phyloP scores from a whole-genome alignment of 805 yeast genomes.

The Ogataea salicorniae region DNA sequence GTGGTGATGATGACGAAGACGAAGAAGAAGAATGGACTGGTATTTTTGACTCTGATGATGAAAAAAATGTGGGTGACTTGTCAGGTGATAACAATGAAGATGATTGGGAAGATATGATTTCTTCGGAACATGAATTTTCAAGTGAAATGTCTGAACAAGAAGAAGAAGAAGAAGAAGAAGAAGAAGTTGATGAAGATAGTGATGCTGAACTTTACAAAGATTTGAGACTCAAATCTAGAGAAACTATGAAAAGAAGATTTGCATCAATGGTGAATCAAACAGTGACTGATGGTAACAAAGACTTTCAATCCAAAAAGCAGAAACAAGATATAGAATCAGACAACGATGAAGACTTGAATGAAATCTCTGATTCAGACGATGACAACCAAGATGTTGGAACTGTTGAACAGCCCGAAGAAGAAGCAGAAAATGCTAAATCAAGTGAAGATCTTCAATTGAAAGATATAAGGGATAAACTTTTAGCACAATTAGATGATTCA shows the following conservation, averaged over 20 bases:
- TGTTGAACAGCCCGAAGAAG: slow-evolving; percentile 2
- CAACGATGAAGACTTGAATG: slow-evolving; percentile 4
- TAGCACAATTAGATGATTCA: slow-evolving; percentile 23
- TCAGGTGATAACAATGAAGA: not conserved
- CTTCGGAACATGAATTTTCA: not conserved
- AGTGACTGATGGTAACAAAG: not conserved
- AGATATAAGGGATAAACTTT: slow-evolving; percentile 22
- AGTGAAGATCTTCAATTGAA: slow-evolving; percentile 22
- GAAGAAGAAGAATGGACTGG: slow-evolving; percentile 8
- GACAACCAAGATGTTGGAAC: not conserved
- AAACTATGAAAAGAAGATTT: slow-evolving; percentile 4
- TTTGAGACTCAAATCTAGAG: not conserved
- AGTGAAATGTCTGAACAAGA: not conserved
- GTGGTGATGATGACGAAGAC: slow-evolving; percentile 6
- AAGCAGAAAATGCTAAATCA: not conserved
- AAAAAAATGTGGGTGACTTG: slow-evolving; percentile 1
- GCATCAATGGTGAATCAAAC: not conserved
- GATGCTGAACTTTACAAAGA: not conserved
- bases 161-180: not conserved
- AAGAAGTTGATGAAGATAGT: not conserved
- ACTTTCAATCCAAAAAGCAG: slow-evolving; percentile 1
- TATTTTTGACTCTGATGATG: slow-evolving; percentile 3
- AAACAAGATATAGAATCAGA: slow-evolving; percentile 3
- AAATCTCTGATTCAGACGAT: slow-evolving; percentile 16
- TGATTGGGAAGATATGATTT: slow-evolving; percentile 1